Conservation (phyloP, 1,284 basidiomycete species). For the Sanghuangporus baumii region DNA sequence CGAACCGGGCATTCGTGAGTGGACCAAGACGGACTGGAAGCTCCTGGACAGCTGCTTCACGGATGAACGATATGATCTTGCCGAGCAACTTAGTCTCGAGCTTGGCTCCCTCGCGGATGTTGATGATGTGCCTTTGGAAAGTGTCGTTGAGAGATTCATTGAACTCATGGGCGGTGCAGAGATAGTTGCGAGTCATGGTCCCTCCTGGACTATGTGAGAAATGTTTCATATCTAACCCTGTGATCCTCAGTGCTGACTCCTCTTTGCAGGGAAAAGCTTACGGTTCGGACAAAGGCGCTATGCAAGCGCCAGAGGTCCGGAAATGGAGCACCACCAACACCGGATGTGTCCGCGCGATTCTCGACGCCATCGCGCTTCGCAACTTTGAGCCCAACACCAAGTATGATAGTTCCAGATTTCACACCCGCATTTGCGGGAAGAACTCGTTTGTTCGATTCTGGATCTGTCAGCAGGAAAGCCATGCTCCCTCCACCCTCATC, state of each 20-base stretch:
- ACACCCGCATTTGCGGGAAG: conserved; percentile 31
- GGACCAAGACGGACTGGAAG: conserved; percentile 73
- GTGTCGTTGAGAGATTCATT: conserved; percentile 53
- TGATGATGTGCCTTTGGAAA: conserved; percentile 42
- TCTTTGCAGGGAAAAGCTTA: conserved; percentile 43
- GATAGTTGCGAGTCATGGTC: conserved; percentile 34
- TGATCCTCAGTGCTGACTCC: conserved; percentile 11
- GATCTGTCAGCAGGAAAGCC: conserved; percentile 5
- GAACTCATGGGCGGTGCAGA: conserved; percentile 39
- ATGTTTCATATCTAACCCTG: conserved; percentile 4
- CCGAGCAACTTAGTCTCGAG: conserved; percentile 27
- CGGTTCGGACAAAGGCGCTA: conserved; percentile 49
- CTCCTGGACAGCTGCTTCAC: conserved; percentile 70
- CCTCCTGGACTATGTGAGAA: conserved; percentile 48
- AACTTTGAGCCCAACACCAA: conserved; percentile 18
- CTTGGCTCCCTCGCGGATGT: conserved; percentile 38
- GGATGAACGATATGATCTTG: conserved; percentile 53
- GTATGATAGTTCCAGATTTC: conserved; percentile 40
- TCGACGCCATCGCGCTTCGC: conserved; percentile 21
- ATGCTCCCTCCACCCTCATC: conserved; percentile 8
- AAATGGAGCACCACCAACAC: conserved; percentile 47
- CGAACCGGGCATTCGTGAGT: conserved; percentile 30
- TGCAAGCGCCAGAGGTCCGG: conserved; percentile 58
- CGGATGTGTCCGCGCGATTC: conserved; percentile 31
- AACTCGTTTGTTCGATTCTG: conserved; percentile 26